Percentiles rank a stretch among this genome's conserved stretches.
These are phyloP conservation scores for Thuidium tamariscinum DNA, from an alignment of 225 moss, liverwort and hornwort species.

Conservation along the genomic window DNA sequence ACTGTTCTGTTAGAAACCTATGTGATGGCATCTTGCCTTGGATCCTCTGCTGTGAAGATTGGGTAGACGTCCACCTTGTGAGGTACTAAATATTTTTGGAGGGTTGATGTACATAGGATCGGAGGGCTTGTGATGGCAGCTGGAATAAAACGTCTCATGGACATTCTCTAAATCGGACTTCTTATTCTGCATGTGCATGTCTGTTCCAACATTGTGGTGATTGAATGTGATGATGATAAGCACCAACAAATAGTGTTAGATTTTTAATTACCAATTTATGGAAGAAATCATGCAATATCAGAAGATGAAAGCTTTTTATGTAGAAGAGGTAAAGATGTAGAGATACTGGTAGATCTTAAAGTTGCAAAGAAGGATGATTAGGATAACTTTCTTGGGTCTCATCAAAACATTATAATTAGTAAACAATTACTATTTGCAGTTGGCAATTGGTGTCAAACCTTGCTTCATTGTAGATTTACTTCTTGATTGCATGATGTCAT, in stretches of 20 bases:
- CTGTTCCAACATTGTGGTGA: neutral
- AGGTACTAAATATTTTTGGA: neutral
- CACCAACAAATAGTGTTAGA: neutral
- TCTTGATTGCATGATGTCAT: neutral
- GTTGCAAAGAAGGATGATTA: neutral
- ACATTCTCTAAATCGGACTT: neutral
- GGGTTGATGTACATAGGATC: constrained; percentile 1
- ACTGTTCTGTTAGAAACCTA: neutral
- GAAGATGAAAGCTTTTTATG: neutral
- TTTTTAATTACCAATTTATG: neutral
- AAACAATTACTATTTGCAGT: neutral
- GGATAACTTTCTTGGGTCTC: neutral
- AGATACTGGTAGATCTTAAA: too few relatives aligned
- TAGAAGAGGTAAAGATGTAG: neutral
- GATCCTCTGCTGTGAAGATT: neutral
- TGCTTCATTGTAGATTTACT: neutral
- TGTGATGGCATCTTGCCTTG: neutral
- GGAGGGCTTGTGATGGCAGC: neutral
- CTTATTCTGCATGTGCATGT: neutral
- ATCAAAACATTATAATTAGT: neutral
- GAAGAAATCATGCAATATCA: neutral
- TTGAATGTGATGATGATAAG: neutral
- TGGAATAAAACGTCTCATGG: neutral
- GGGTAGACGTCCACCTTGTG: neutral
- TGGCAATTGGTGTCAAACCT: neutral